phyloP scores from a whole-genome alignment of 371 early-diverging fungal genomes.

The Nematocida sp. region DNA sequence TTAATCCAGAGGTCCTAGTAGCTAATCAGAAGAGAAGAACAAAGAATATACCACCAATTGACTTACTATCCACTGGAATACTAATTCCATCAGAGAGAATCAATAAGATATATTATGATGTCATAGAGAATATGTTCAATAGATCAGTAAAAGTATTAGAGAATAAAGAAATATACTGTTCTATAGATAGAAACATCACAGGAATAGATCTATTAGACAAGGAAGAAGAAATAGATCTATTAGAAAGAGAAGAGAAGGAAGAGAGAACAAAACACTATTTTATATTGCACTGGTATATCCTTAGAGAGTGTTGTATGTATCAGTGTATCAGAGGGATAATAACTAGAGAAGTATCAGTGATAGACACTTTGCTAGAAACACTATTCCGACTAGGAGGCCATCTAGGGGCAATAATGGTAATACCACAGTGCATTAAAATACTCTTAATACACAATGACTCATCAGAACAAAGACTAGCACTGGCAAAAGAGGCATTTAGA shows the following conservation, averaged over 20 bases:
- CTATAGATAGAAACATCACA: neutral
- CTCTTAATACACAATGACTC: constrained; percentile 4
- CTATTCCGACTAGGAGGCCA: constrained; percentile 39
- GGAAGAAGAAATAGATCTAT: neutral
- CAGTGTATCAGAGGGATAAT: constrained; percentile 4
- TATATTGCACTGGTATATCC: constrained; percentile 18
- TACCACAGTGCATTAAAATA: constrained; percentile 12
- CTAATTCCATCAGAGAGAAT: neutral
- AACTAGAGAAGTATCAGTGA: neutral
- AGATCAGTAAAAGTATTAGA: constrained; percentile 12
- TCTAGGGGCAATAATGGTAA: constrained; percentile 30
- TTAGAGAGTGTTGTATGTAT: constrained; percentile 28
- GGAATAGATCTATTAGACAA: neutral
- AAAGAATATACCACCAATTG: neutral
- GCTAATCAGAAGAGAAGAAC: constrained; percentile 12
- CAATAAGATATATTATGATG: neutral
- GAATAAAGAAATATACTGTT: constrained; percentile 30
- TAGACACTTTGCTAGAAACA: neutral
- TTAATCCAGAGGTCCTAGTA: constrained; percentile 22
- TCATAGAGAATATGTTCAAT: neutral
- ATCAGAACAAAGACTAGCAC: neutral
- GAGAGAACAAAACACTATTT: neutral
- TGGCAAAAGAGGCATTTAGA: neutral
- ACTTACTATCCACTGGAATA: neutral
- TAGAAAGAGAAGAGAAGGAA: neutral